Evolutionary conservation across 176 grass and related monocot genomes (phyloP).

Genomic region (Cenchrus americanus): DNA sequence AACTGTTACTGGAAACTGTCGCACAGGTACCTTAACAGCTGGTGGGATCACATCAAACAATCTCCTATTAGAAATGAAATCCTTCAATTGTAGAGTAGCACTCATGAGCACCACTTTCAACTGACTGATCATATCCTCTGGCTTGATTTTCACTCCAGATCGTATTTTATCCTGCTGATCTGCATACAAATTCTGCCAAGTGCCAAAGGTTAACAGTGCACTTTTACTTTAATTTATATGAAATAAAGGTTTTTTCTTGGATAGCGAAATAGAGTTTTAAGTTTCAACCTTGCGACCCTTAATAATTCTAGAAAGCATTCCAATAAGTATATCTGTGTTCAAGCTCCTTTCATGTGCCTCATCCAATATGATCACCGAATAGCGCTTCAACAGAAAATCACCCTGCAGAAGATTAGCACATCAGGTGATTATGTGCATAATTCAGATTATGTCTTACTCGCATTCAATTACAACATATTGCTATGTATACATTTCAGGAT

Average conservation of each 20-base stretch:
- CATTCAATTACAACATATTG: constrained; percentile 14
- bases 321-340: constrained; percentile 97
- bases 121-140: constrained; percentile 65
- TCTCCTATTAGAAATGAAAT: constrained; percentile 87
- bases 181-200: constrained; percentile 56
- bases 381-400: constrained; percentile 78
- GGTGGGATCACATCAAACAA: constrained; percentile 77
- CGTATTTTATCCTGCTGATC: constrained; percentile 70
- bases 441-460: constrained; percentile 17
- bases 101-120: constrained; percentile 97
- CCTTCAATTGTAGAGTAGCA: constrained; percentile 88
- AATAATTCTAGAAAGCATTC: constrained; percentile 96
- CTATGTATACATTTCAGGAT: constrained; percentile 19
- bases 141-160: constrained; percentile 53
- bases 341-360: constrained; percentile 99
- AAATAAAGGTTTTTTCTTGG: constrained; percentile 4
- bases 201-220: constrained; percentile 38
- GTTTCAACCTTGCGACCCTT: constrained; percentile 75
- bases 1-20: constrained; percentile 87
- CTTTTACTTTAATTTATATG: constrained; percentile 33
- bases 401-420: constrained; percentile 53
- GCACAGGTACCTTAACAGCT: constrained; percentile 74
- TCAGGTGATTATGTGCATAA: constrained; percentile 32
- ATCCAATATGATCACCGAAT: constrained; percentile 96
- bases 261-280: constrained; percentile 42